Evolutionary conservation across 805 yeast species (phyloP).

Genomic region (Monosporozyma servazzii): DNA sequence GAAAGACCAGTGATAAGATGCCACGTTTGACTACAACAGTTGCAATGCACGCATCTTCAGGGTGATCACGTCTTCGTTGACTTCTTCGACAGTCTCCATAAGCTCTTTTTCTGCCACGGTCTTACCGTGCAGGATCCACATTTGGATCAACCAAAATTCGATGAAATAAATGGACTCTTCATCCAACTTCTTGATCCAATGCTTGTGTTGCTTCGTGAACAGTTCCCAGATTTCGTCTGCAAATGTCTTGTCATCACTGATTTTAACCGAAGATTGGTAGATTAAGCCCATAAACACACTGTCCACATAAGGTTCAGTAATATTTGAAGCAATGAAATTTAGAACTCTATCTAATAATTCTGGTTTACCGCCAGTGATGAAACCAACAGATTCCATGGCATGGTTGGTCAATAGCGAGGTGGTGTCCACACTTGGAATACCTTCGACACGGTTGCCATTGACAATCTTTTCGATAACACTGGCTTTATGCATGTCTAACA

Average conservation of each 20-base stretch:
- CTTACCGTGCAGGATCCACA: not conserved
- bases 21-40: not conserved
- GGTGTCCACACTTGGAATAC: not conserved
- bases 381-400: constrained; percentile 47
- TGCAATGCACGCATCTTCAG: not conserved
- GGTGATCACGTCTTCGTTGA: not conserved
- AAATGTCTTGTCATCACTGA: not conserved
- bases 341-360: constrained; percentile 41
- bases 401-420: constrained; percentile 8
- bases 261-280: constrained; percentile 21
- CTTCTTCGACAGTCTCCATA: not conserved
- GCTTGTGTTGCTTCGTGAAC: constrained; percentile 44
- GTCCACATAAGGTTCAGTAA: constrained; percentile 44
- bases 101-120: not conserved
- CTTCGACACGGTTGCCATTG: not conserved
- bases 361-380: constrained; percentile 26
- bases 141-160: not conserved
- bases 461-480: constrained; percentile 6
- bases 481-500: constrained; percentile 42
- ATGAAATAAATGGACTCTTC: not conserved
- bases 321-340: constrained; percentile 48
- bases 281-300: constrained; percentile 47
- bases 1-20: too few species aligned
- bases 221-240: constrained; percentile 43
- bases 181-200: constrained; percentile 38